Percentiles rank a stretch among this genome's conserved stretches.
These are phyloP conservation scores for Sodiomyces alkalinus DNA, from an alignment of 2,329 filamentous ascomycete genomes.

Conservation along the genomic window DNA sequence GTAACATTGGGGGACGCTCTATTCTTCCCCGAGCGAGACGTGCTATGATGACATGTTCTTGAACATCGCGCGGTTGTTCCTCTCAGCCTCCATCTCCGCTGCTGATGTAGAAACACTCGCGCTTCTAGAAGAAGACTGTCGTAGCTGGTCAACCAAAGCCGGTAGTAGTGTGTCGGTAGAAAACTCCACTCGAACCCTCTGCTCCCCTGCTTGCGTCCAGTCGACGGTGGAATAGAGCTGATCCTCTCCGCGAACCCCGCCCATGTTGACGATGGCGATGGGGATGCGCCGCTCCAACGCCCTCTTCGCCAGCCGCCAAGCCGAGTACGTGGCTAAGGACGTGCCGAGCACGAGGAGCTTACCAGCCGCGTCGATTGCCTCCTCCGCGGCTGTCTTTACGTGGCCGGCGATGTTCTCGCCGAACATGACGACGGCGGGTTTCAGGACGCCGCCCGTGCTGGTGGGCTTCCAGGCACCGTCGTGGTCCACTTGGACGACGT, in stretches of 20 bases:
- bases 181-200: constrained; percentile 40
- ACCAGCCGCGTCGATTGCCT: constrained; percentile 61
- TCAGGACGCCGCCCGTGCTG: constrained; percentile 65
- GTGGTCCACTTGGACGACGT: constrained; percentile 51
- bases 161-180: constrained; percentile 43
- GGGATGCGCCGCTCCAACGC: constrained; percentile 73
- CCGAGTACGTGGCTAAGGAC: constrained; percentile 86
- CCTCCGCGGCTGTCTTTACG: constrained; percentile 64
- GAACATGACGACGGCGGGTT: constrained; percentile 93
- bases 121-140: constrained; percentile 13
- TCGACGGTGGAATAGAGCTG: constrained; percentile 45
- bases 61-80: constrained; percentile 23
- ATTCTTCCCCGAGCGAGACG: too few relatives aligned
- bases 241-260: constrained; percentile 72
- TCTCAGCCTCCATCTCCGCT: not conserved
- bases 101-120: not conserved
- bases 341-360: constrained; percentile 72
- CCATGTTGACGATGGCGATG: constrained; percentile 76
- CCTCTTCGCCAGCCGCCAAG: constrained; percentile 75
- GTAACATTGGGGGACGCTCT: constrained; percentile 9
- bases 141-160: constrained; percentile 35
- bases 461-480: constrained; percentile 64
- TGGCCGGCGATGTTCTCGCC: constrained; percentile 64
- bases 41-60: constrained; percentile 44
- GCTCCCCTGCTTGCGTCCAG: constrained; percentile 31